Conservation (phyloP, 192 early-diverging fungal genomes). For the Spinellus fusiger region DNA sequence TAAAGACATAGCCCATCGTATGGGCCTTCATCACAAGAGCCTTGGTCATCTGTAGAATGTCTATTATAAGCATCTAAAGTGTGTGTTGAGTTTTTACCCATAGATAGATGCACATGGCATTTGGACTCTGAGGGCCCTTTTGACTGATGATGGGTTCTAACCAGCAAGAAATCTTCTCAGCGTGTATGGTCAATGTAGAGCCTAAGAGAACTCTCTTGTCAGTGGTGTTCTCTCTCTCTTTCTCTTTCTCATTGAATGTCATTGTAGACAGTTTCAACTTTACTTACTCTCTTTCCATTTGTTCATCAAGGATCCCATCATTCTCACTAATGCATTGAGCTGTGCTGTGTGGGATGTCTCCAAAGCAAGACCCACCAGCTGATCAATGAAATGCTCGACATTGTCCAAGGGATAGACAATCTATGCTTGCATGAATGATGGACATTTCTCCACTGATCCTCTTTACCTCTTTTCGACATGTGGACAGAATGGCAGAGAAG, state of each 20-base stretch:
- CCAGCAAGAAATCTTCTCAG: neutral
- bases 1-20: slow-evolving; percentile 46
- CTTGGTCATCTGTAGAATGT: slow-evolving; percentile 51
- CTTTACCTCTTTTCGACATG: slow-evolving; percentile 11
- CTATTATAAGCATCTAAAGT: neutral
- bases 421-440: neutral
- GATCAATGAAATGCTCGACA: slow-evolving; percentile 9
- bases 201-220: neutral
- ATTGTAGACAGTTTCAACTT: slow-evolving; percentile 18
- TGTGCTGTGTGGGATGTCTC: slow-evolving; percentile 1
- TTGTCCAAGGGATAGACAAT: slow-evolving; percentile 8
- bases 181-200: slow-evolving; percentile 21
- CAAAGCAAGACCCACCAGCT: slow-evolving; percentile 9
- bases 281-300: slow-evolving; percentile 26
- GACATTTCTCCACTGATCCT: neutral
- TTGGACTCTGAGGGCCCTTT: neutral
- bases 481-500: slow-evolving; percentile 11
- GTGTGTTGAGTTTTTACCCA: too few relatives aligned
- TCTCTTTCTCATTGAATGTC: slow-evolving; percentile 18
- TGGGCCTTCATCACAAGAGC: slow-evolving; percentile 54
- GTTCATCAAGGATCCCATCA: slow-evolving; percentile 27
- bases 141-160: slow-evolving; percentile 7
- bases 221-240: neutral
- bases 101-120: slow-evolving; percentile 15
- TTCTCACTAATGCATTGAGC: slow-evolving; percentile 5